Conservation (phyloP, 2,329 filamentous ascomycete species). For the Lasiodiplodia sp. region DNA sequence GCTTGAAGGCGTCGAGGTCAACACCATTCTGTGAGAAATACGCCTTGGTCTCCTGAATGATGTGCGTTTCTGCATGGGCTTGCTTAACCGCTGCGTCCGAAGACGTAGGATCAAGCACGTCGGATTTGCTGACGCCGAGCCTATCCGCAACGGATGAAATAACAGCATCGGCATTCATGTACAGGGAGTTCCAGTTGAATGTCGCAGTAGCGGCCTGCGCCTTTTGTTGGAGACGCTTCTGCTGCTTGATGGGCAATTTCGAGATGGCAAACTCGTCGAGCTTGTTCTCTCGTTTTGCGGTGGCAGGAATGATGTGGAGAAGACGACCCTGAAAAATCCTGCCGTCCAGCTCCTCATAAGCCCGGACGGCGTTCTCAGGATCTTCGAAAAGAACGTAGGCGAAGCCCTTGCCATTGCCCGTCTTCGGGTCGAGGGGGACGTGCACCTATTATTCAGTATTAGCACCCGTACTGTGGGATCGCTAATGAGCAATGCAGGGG, state of each 20-base stretch:
- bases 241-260: constrained; percentile 92
- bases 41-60: constrained; percentile 94
- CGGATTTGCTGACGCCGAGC: constrained; percentile 87
- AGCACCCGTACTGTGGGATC: constrained; percentile 32
- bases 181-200: constrained; percentile 99
- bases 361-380: constrained; percentile 75
- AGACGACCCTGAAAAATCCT: constrained; percentile 91
- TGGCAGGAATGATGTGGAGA: constrained; percentile 85
- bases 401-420: constrained; percentile 84
- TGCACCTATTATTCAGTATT: constrained; percentile 72
- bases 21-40: constrained; percentile 90
- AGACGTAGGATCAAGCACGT: constrained; percentile 93
- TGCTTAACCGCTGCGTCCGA: constrained; percentile 95
- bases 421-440: constrained; percentile 74
- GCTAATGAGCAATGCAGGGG: constrained; percentile 26
- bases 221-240: constrained; percentile 87
- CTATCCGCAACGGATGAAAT: constrained; percentile 87
- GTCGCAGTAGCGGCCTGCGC: constrained; percentile 76
- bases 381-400: constrained; percentile 83
- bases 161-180: constrained; percentile 94
- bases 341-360: constrained; percentile 81
- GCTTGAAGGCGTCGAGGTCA: constrained; percentile 90
- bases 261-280: constrained; percentile 89
- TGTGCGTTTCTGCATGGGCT: constrained; percentile 92
- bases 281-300: constrained; percentile 79